Conservation (phyloP, 805 yeast species). For the Ogataea neopini region DNA sequence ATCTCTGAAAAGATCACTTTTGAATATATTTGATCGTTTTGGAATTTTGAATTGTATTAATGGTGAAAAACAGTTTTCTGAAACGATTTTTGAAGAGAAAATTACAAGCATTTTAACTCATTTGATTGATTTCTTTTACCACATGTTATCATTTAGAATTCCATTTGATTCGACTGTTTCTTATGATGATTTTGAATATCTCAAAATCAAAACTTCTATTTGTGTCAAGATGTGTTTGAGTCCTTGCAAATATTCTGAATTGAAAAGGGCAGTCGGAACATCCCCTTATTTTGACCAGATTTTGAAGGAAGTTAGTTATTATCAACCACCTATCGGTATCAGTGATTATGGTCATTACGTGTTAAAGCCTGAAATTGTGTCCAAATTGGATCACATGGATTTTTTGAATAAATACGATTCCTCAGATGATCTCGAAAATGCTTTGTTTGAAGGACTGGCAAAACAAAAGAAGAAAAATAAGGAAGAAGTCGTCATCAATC, state of each 20-base stretch:
- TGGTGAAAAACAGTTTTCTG: slow-evolving; percentile 23
- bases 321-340: slow-evolving; percentile 64
- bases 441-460: slow-evolving; percentile 47
- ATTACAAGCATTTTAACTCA: slow-evolving; percentile 45
- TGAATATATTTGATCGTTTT: slow-evolving; percentile 55
- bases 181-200: slow-evolving; percentile 15
- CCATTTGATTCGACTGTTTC: slow-evolving; percentile 28
- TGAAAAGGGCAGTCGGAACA: slow-evolving; percentile 35
- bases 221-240: slow-evolving; percentile 51
- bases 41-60: slow-evolving; percentile 40
- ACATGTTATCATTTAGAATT: slow-evolving; percentile 38
- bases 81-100: slow-evolving; percentile 50
- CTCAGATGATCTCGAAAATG: slow-evolving; percentile 51
- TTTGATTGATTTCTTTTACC: slow-evolving; percentile 45
- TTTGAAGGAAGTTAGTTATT: slow-evolving; percentile 60
- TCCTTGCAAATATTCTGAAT: slow-evolving; percentile 55
- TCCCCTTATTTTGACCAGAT: slow-evolving; percentile 47
- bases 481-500: slow-evolving; percentile 50
- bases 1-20: slow-evolving; percentile 34
- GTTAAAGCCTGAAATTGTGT: slow-evolving; percentile 48
- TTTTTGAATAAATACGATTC: slow-evolving; percentile 48
- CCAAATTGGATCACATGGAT: slow-evolving; percentile 59
- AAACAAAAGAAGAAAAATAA: slow-evolving; percentile 37
- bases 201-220: slow-evolving; percentile 41
- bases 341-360: slow-evolving; percentile 68